Percentiles rank a stretch among this genome's conserved stretches.
Evolutionary conservation across 345 rosid species (phyloP).

Genomic region (Eucalyptus pauciflora): DNA sequence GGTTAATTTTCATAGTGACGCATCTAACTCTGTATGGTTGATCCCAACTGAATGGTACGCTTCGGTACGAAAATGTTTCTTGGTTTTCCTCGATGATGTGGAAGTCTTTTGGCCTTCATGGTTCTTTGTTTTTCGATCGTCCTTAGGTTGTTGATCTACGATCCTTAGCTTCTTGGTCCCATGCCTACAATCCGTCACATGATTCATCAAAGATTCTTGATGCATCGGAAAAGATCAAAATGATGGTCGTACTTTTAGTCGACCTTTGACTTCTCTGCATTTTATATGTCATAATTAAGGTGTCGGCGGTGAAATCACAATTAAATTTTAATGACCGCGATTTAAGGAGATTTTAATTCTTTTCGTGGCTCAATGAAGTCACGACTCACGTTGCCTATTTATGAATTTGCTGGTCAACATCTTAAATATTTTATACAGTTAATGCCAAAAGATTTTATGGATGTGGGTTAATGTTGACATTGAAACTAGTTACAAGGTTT

Average conservation of each 20-base stretch:
- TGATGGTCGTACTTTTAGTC: neutral
- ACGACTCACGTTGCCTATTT: neutral
- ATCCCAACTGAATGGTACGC: neutral
- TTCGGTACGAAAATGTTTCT: neutral
- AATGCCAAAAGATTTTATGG: neutral
- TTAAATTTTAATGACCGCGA: neutral
- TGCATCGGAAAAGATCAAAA: neutral
- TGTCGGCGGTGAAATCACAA: neutral
- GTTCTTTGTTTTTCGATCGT: neutral
- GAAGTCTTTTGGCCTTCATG: neutral
- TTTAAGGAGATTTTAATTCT: neutral
- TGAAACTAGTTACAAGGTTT: neutral
- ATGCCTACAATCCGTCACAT: neutral
- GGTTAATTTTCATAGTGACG: too few species aligned
- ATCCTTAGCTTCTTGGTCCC: neutral
- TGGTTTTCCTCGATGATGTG: neutral
- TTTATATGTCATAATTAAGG: neutral
- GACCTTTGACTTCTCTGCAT: neutral
- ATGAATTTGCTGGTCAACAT: neutral
- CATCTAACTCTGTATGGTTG: neutral
- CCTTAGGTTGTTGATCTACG: neutral
- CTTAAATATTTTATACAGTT: neutral
- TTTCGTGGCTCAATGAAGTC: neutral
- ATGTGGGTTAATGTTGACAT: neutral
- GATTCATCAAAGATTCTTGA: neutral